phyloP scores from a whole-genome alignment of 75 land plant genomes.

The Selaginella moellendorffii region DNA sequence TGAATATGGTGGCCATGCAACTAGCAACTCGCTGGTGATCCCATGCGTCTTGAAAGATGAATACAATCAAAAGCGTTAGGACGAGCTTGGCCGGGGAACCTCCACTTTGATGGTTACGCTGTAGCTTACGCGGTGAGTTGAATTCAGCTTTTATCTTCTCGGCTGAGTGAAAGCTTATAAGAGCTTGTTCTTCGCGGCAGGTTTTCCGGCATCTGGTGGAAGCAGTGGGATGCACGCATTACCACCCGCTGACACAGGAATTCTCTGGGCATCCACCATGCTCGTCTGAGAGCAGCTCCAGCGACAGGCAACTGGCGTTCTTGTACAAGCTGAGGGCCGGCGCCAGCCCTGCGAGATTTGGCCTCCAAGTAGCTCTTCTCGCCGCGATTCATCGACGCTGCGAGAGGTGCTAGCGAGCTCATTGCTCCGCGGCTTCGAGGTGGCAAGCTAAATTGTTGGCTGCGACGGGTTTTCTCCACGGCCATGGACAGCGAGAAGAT shows the following conservation, averaged over 20 bases:
- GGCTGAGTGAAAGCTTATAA: too few relatives aligned
- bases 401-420: slow-evolving; percentile 15
- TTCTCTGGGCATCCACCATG: slow-evolving; percentile 68
- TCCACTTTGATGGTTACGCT: slow-evolving; percentile 92
- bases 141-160: too few relatives aligned
- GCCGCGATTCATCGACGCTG: slow-evolving; percentile 52
- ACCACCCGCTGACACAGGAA: slow-evolving; percentile 79
- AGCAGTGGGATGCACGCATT: slow-evolving; percentile 67
- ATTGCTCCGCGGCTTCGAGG: too few relatives aligned
- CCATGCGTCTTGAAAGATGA: too few relatives aligned
- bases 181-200: too few relatives aligned
- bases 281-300: slow-evolving; percentile 23
- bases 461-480: too few relatives aligned
- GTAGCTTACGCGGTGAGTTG: slow-evolving; percentile 96
- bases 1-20: slow-evolving; percentile 65
- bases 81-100: slow-evolving; percentile 96
- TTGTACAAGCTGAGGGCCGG: slow-evolving; percentile 58
- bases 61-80: too few relatives aligned
- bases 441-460: too few relatives aligned
- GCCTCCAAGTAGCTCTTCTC: slow-evolving; percentile 67
- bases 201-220: slow-evolving; percentile 83
- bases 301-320: slow-evolving; percentile 43
- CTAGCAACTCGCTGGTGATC: slow-evolving; percentile 66
- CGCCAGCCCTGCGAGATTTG: slow-evolving; percentile 79
- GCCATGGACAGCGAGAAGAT: too few relatives aligned